A percentile compares a stretch with the other conserved stretches of the same genome.
These are phyloP conservation scores for Colletotrichum chrysophilum DNA, from an alignment of 2,329 filamentous ascomycete species.

Conservation along the genomic window DNA sequence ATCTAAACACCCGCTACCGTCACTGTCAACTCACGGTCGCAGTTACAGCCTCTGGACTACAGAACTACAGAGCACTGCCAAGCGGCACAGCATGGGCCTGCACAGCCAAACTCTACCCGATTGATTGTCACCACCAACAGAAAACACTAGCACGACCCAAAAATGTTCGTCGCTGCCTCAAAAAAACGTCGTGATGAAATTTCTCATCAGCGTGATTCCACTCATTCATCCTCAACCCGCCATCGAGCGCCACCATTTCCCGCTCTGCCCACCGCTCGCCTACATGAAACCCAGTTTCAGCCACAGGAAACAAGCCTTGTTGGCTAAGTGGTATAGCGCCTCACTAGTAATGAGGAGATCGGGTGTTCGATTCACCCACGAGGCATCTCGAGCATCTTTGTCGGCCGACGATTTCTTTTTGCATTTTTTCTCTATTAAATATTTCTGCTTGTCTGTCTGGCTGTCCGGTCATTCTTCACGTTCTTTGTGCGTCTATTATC, in stretches of 20 bases:
- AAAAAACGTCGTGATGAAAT: not conserved
- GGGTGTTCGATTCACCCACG: conserved; percentile 24
- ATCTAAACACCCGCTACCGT: not conserved
- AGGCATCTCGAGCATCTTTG: not conserved
- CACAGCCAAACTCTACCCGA: not conserved
- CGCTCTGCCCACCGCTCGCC: not conserved
- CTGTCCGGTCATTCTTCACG: not conserved
- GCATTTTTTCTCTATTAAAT: not conserved
- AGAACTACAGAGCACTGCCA: not conserved
- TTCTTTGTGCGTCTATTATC: not conserved
- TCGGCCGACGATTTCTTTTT: not conserved
- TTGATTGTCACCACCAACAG: not conserved
- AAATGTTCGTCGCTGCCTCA: no score
- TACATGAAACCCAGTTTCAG: not conserved
- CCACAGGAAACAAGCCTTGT: conserved; percentile 2
- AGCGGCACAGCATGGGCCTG: not conserved
- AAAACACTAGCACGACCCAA: not conserved
- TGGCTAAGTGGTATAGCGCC: conserved; percentile 25
- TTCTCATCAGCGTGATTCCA: not conserved
- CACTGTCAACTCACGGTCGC: not conserved
- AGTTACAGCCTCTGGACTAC: not conserved
- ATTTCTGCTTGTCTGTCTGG: rapidly evolving
- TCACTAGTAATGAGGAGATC: conserved; percentile 27
- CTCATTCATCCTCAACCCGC: not conserved
- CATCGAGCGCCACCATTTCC: not conserved